Evolutionary conservation across 768 basidiomycete genomes (phyloP), one percentile per base, ranked within the genome.

Genomic region (Clavaria fumosa): DNA sequence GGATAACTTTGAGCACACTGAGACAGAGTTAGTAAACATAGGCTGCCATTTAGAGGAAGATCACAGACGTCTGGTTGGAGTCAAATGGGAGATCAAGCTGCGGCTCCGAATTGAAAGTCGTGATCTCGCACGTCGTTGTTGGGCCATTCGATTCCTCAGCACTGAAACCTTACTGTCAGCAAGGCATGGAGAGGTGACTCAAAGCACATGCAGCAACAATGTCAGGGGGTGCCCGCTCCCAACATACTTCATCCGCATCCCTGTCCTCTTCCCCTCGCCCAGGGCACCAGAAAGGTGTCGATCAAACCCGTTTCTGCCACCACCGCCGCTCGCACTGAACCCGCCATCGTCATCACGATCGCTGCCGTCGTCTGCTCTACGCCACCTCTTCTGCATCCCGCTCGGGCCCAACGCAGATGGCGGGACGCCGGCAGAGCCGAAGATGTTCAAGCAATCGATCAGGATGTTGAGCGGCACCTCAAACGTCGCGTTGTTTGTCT

Each of bases 401-500:
- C n/a, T n/a, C 6, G 45, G 52, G 42, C 45, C 46, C 37, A 48
- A 51, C 10, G 58, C 51, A 10, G 59, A 49, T 23, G 53, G 50
- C 22, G 57, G 50, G 26, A 63, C 55, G 9, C 70, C 65, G 1
- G 81, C 84, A 7, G 88, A 83, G 20, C 93, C 91, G 49, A 91
- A 96, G 39, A 96, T 78, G 49, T 93, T 91, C 22, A 99, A 64
- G 49, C 85, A 90, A 45, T 95, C 89, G 43, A 95, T 70, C 35
- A 96, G 59, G 3, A 77, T 78, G 52, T 74, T 70, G 26, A 99
- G 70, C 2, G 81, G 80, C 39, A 99, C 69, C 54, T 91, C 86
- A 49, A 96, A 82, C 0, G 72, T 66, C 2, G 62, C 55, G 37
- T 60, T 65, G 17, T 62, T 55, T 7, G 37, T 41, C 14, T 47